Evolutionary conservation across 345 rosid species (phyloP).

Genomic region (Moringa oleifera): DNA sequence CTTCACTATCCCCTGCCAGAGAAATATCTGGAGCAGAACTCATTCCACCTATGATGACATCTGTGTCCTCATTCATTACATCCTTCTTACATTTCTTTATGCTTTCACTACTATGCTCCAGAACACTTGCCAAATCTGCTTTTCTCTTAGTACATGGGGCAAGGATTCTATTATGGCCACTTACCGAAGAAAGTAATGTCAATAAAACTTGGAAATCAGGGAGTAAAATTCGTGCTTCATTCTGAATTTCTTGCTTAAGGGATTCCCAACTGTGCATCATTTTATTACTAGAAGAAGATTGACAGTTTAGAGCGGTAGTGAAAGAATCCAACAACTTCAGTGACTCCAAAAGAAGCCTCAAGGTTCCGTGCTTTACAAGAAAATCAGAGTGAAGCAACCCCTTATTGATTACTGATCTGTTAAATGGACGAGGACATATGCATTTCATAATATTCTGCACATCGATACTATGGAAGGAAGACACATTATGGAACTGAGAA

Average conservation of each 20-base stretch:
- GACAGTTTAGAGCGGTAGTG: constrained; percentile 31
- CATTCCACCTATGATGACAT: constrained; percentile 61
- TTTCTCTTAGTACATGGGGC: constrained; percentile 44
- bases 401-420: constrained; percentile 67
- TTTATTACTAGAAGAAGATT: constrained; percentile 23
- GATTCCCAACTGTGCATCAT: constrained; percentile 33
- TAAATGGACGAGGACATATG: constrained; percentile 66
- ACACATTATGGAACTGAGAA: constrained; percentile 31
- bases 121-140: constrained; percentile 28
- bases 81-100: constrained; percentile 43
- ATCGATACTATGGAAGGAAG: constrained; percentile 34
- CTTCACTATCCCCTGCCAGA: constrained; percentile 29
- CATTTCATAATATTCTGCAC: constrained; percentile 61
- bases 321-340: constrained; percentile 66
- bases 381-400: constrained; percentile 82
- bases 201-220: constrained; percentile 83
- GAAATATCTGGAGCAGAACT: constrained; percentile 27
- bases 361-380: constrained; percentile 78
- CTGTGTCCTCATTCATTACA: constrained; percentile 34
- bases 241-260: constrained; percentile 54
- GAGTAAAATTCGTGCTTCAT: constrained; percentile 58
- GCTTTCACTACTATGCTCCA: constrained; percentile 15
- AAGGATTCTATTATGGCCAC: constrained; percentile 23
- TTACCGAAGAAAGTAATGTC: constrained; percentile 51
- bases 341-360: constrained; percentile 77